Conservation (phyloP, 148 eudicot species). For the Camellia sinensis region DNA sequence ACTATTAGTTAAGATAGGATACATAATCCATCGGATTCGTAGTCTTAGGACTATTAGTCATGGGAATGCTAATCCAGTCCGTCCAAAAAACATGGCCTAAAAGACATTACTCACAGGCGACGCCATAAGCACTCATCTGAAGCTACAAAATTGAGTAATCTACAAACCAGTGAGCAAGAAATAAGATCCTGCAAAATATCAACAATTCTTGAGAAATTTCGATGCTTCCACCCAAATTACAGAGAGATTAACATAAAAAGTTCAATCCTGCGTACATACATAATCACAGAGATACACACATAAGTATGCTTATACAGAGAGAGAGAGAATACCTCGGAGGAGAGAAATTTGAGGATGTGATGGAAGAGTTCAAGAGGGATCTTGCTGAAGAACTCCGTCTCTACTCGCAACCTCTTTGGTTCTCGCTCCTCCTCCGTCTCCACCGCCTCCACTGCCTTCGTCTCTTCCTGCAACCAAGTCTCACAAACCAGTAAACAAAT, state of each 20-base stretch:
- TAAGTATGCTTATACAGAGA: too few relatives aligned
- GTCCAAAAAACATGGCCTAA: too few relatives aligned
- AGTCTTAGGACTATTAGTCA: too few relatives aligned
- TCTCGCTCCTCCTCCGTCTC: conserved; percentile 10
- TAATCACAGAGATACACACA: too few relatives aligned
- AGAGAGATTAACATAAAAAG: neutral
- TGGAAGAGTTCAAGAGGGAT: conserved; percentile 82
- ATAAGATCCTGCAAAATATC: conserved; percentile 65
- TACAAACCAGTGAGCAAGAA: conserved; percentile 82
- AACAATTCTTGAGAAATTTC: neutral
- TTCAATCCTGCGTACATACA: too few relatives aligned
- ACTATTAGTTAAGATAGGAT: too few relatives aligned
- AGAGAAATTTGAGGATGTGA: conserved; percentile 84
- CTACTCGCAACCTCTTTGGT: conserved; percentile 52
- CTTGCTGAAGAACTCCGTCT: conserved; percentile 63
- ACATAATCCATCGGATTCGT: too few relatives aligned
- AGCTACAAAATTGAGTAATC: conserved; percentile 64
- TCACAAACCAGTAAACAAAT: neutral
- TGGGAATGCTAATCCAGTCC: too few relatives aligned
- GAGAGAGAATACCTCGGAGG: conserved; percentile 65
- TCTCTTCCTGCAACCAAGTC: conserved; percentile 37
- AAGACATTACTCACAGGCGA: conserved; percentile 67
- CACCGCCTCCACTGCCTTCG: conserved; percentile 2
- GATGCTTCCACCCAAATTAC: neutral
- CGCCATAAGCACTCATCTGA: conserved; percentile 94